A percentile compares a stretch with the other conserved stretches of the same genome.
phyloP scores from a whole-genome alignment of 805 yeast species.

The Candida jianshihensis region DNA sequence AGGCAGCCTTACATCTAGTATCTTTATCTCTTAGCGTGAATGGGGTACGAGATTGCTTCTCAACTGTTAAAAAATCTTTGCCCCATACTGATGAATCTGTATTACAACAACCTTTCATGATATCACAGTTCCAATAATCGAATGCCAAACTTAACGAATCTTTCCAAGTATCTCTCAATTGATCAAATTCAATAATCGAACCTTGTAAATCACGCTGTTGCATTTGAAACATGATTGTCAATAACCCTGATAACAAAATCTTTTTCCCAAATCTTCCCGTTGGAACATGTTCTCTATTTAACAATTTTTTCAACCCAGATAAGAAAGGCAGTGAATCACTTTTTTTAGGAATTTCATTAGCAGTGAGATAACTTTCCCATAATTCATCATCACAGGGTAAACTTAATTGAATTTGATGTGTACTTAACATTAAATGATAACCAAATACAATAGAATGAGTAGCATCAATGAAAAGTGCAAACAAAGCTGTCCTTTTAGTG shows the following conservation, averaged over 20 bases:
- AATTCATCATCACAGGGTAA: constrained; percentile 57
- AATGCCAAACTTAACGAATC: constrained; percentile 62
- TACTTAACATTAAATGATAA: constrained; percentile 52
- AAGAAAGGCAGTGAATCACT: constrained; percentile 39
- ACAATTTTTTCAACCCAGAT: constrained; percentile 46
- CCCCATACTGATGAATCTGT: constrained; percentile 16
- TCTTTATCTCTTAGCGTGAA: constrained; percentile 24
- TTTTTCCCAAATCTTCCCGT: constrained; percentile 58
- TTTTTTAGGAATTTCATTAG: constrained; percentile 20
- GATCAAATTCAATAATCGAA: constrained; percentile 37
- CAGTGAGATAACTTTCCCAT: constrained; percentile 40
- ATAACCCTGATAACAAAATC: constrained; percentile 58
- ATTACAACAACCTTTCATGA: constrained; percentile 27
- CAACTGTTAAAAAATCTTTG: constrained; percentile 11
- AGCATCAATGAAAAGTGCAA: constrained; percentile 78
- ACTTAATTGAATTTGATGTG: constrained; percentile 55
- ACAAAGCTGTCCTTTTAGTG: constrained; percentile 68
- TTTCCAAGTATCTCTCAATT: constrained; percentile 51
- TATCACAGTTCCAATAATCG: constrained; percentile 58
- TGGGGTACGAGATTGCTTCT: constrained; percentile 10
- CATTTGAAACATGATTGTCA: constrained; percentile 63
- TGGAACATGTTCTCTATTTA: constrained; percentile 41
- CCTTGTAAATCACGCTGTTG: constrained; percentile 65
- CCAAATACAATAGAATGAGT: constrained; percentile 75
- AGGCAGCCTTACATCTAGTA: constrained; percentile 54